Base-by-base conservation (phyloP, 495 filamentous ascomycete species). In the Podospora didyma region DNA sequence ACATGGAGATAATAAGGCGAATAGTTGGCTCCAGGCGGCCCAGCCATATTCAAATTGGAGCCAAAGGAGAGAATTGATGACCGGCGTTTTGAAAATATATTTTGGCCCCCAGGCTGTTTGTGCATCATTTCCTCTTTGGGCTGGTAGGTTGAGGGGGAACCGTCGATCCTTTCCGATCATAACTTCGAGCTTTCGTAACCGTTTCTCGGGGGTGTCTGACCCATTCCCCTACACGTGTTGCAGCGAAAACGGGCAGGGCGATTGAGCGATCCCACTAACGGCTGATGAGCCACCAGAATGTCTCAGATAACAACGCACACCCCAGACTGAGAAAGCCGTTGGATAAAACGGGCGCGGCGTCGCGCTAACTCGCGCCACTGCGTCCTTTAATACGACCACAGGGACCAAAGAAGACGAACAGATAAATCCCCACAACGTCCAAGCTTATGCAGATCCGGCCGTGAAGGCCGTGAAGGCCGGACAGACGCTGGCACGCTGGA, bases 311-410 rank as follows among this genome's bases (percentile, higher is more conserved):
- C 51, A 44, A 47, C 26, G 28, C 37, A 49, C 34, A 37, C 44
- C 42, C 35, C 19, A 44, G 42, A 44, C 19, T 31, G 14, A 17
- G 20, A 12, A 24, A 44, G 20, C 58, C 34, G 26, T 44, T 49
- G 26, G 20, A 17, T 35, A 52, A 42, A 21, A 57, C 37, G 44
- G 39, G 42, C 17, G 39, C 16, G 51, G 17, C 47, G 42, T 46
- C 24, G 49, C 59, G 22, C 54, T 52, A 58, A 46, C 42, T 26
- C 23, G 46, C 59, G 59, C 54, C 54, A 54, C 54, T 61, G 51
- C 52, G 10, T 57, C 54, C 17, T 49, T 48, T 11, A 23, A 20
- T 41, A 51, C 31, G 28, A 39, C 20, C 19, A 9, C 10, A 35
- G 19, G 10, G 37, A 4, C 10, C 24, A 17, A 49, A 19, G 20